Evolutionary conservation across 805 yeast species (phyloP), one percentile per base, ranked within the genome.

Genomic region (Yamadazyma phyllophila): DNA sequence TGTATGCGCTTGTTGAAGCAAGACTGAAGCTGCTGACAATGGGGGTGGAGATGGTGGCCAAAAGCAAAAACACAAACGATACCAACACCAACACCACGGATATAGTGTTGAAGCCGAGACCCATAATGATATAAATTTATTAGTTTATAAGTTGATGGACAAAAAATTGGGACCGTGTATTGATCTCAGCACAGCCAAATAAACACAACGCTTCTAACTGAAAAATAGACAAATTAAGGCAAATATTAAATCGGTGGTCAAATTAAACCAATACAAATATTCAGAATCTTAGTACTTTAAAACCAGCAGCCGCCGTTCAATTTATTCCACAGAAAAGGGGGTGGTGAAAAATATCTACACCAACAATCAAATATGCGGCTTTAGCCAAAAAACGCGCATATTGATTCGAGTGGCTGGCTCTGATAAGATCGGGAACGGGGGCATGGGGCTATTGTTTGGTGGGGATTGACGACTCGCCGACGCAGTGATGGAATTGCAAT

Each of bases 41-140:
- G 0, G 95, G 92, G 9, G 80, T 73, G 0, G 88, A 74, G 20
- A 86, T 69, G 14, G 81, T 72, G 2, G 84, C 80, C 26, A 86
- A 61, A 35, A 86, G 67, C 37, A 85, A 65, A 48, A 84, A 79
- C 11, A 83, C 91, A 55, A 84, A 63, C 1, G 90, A 71, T 9
- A 76, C 69, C 40, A 81, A 61, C 30, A 77, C 53, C 38, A 77
- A 66, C n/a, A 78, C 41, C 4, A 53, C 39, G 7, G 60, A 48
- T 7, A 50, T 39, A 6, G 59, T 48, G 43, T 52, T 53, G 34
- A 57, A 53, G 15, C 56, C 52, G 8, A 36, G 12, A 4, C 29
- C 36, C 44, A 35, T 35, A 4, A 3, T 39, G 5, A 29, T 13
- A 10, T 15, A 12, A 24, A 15, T 14, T 37, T 37, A 7, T 24